Percentiles rank a stretch among this genome's conserved stretches.
phyloP scores from a whole-genome alignment of 805 yeast species.

The Priceomyces haplophilus region DNA sequence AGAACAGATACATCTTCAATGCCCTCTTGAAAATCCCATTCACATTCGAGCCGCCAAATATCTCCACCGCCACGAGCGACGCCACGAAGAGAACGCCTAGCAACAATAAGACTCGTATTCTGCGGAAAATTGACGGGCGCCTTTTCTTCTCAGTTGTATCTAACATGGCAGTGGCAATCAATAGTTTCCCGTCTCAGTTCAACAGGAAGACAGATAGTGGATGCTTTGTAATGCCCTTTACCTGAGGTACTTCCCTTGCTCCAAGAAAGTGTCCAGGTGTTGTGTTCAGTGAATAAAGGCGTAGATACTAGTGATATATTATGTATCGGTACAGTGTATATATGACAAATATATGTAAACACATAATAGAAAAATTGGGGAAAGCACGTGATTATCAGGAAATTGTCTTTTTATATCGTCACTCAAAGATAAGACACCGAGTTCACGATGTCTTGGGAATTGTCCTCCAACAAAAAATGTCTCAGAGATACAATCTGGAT shows the following conservation, averaged over 20 bases:
- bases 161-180: background rate
- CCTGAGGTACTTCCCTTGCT: too few species aligned
- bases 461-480: constrained; percentile 18
- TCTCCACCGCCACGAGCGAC: background rate
- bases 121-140: background rate
- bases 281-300: too few species aligned
- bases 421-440: constrained; percentile 6
- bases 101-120: background rate
- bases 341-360: too few species aligned
- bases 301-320: too few species aligned
- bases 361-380: too few species aligned
- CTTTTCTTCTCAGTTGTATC: background rate
- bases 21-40: constrained; percentile 16
- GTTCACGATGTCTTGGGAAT: constrained; percentile 9
- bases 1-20: constrained; percentile 8
- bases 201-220: too few species aligned
- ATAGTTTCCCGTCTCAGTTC: too few species aligned
- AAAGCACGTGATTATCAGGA: too few species aligned
- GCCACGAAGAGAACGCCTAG: background rate
- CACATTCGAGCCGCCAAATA: background rate
- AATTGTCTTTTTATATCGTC: too few species aligned
- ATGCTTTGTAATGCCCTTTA: too few species aligned
- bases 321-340: too few species aligned
- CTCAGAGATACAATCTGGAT: constrained; percentile 37
- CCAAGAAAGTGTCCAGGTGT: too few species aligned